Percentiles rank a stretch among this genome's conserved stretches.
Evolutionary conservation across 202 grass and related monocot genomes (phyloP).

Genomic region (Brachypodium distachyon): DNA sequence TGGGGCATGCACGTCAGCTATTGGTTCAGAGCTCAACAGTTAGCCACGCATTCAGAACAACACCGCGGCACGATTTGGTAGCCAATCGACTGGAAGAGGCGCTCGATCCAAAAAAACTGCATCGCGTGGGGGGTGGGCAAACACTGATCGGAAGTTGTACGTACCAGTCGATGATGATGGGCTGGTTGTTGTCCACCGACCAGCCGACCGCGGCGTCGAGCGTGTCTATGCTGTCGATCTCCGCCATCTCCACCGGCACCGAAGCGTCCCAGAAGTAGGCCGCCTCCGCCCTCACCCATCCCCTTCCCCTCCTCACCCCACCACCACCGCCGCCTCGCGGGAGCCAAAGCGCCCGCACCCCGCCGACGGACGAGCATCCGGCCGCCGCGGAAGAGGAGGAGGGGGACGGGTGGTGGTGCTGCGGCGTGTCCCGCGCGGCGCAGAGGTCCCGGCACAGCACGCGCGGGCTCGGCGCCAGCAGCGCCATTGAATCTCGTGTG

Average conservation of each 20-base stretch:
- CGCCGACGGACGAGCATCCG: conserved; percentile 18
- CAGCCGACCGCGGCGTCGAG: conserved; percentile 48
- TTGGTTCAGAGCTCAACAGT: no score
- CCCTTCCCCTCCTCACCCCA: not conserved
- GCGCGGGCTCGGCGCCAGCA: conserved; percentile 38
- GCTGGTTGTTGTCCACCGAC: conserved; percentile 46
- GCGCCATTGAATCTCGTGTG: conserved; percentile 41
- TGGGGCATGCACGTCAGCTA: no score
- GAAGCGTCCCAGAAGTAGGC: conserved; percentile 73
- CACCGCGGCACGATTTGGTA: no score
- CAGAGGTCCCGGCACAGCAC: conserved; percentile 35
- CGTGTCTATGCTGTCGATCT: conserved; percentile 59
- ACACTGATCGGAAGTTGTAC: not conserved
- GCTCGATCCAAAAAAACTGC: no score
- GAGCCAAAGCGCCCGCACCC: not conserved
- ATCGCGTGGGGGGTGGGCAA: no score
- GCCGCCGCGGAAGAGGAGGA: not conserved
- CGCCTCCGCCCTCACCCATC: conserved; percentile 27
- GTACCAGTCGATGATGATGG: conserved; percentile 79
- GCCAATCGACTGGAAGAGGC: no score
- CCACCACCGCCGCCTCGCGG: not conserved
- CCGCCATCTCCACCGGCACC: conserved; percentile 59
- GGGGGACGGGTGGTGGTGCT: not conserved
- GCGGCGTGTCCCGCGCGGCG: conserved; percentile 5
- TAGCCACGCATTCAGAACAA: no score